Evolutionary conservation across 805 yeast species (phyloP).

Genomic region (Metschnikowia borealis): DNA sequence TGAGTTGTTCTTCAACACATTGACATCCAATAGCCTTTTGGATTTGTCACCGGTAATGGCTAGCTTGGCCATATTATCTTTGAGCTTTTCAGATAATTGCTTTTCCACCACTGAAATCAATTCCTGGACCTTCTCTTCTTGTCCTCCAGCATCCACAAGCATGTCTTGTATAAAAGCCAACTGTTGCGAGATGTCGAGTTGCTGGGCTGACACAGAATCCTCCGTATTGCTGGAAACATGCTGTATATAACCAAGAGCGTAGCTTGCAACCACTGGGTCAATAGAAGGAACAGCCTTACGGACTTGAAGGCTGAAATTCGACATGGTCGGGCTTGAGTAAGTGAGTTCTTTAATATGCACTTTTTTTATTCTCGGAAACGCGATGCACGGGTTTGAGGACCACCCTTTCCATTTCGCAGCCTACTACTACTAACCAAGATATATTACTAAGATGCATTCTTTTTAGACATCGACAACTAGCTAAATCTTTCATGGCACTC

Average conservation of each 20-base stretch:
- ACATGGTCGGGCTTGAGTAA: conserved; percentile 22
- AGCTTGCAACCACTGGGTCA: conserved; percentile 83
- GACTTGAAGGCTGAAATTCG: conserved; percentile 51
- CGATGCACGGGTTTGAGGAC: conserved; percentile 5
- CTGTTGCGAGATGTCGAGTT: conserved; percentile 63
- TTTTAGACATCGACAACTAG: background rate
- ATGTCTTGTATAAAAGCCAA: conserved; percentile 62
- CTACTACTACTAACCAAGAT: background rate
- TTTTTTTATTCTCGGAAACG: background rate
- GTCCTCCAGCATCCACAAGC: conserved; percentile 81
- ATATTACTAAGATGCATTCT: background rate
- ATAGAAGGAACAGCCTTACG: conserved; percentile 83
- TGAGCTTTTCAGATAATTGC: conserved; percentile 48
- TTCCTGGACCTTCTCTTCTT: conserved; percentile 46
- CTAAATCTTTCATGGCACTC: background rate
- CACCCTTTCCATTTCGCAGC: background rate
- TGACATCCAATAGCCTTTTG: conserved; percentile 76
- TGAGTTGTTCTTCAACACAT: conserved; percentile 57
- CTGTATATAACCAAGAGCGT: conserved; percentile 86
- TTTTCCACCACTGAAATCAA: conserved; percentile 46
- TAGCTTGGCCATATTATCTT: conserved; percentile 66
- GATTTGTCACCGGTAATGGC: conserved; percentile 84
- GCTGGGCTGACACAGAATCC: conserved; percentile 77
- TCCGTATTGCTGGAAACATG: conserved; percentile 74
- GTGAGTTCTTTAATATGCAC: background rate